phyloP scores from a whole-genome alignment of 1,284 basidiomycete genomes.

The Cutaneotrichosporon mucoides region DNA sequence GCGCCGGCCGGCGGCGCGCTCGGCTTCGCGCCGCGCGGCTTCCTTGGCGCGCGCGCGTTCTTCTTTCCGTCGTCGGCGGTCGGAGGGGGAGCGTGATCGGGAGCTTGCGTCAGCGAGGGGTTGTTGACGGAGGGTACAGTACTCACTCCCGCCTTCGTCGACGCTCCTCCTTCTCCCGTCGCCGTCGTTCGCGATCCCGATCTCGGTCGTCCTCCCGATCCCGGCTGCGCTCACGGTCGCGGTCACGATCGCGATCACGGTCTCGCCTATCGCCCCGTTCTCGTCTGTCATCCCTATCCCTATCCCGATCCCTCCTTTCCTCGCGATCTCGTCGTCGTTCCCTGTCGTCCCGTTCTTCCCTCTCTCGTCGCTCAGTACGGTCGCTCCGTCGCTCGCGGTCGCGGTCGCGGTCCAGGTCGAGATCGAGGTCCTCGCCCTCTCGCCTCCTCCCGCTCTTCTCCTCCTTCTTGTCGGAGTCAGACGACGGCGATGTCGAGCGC shows the following conservation, averaged over 20 bases:
- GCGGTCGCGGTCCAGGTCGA: constrained; percentile 11
- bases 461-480: neutral
- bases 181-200: constrained; percentile 12
- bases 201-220: constrained; percentile 24
- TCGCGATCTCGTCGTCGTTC: too few relatives aligned
- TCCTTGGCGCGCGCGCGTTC: constrained; percentile 68
- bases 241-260: neutral
- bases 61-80: constrained; percentile 58
- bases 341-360: too few relatives aligned
- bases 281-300: neutral
- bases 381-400: too few relatives aligned
- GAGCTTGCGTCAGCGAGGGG: constrained; percentile 26
- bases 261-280: constrained; percentile 18
- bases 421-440: constrained; percentile 14
- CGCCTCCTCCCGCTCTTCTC: neutral
- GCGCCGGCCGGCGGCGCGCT: constrained; percentile 80
- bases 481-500: too few relatives aligned
- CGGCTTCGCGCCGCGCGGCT: constrained; percentile 70
- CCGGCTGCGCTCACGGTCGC: constrained; percentile 11
- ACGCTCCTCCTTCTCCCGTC: constrained; percentile 7
- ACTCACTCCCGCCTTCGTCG: constrained; percentile 34
- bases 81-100: constrained; percentile 38
- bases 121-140: neutral
- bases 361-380: too few relatives aligned
- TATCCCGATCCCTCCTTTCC: constrained; percentile 8